A percentile compares a stretch with the other conserved stretches of the same genome.
Evolutionary conservation across 306 rosid species (phyloP).

Genomic region (Lablab purpureus): DNA sequence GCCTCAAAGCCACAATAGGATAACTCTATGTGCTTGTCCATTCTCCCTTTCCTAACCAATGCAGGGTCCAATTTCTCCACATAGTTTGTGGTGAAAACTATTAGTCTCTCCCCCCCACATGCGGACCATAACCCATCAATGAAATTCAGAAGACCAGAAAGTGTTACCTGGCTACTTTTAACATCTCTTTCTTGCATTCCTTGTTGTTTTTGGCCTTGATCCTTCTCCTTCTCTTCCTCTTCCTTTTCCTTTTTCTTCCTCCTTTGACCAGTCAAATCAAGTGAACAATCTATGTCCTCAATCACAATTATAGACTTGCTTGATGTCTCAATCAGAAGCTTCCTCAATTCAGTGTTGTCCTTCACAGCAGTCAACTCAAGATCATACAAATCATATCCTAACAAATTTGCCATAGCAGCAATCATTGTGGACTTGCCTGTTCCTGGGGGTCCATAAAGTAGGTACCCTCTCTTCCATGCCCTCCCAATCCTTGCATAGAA

Average conservation of each 20-base stretch:
- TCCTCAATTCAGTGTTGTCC: conserved; percentile 72
- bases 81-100: conserved; percentile 84
- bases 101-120: conserved; percentile 72
- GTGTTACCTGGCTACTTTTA: conserved; percentile 62
- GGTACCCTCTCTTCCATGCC: conserved; percentile 87
- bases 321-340: conserved; percentile 69
- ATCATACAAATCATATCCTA: conserved; percentile 79
- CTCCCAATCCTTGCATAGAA: conserved; percentile 70
- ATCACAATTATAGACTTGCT: conserved; percentile 75
- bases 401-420: conserved; percentile 79
- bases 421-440: conserved; percentile 88
- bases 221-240: conserved; percentile 46
- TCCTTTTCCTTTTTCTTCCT: conserved; percentile 54
- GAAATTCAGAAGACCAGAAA: conserved; percentile 80
- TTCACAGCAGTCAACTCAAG: conserved; percentile 72
- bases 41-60: conserved; percentile 81
- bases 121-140: conserved; percentile 93
- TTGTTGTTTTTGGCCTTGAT: conserved; percentile 41
- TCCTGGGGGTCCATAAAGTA: conserved; percentile 85
- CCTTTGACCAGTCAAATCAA: conserved; percentile 73
- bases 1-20: conserved; percentile 74
- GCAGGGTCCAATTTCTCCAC: conserved; percentile 89
- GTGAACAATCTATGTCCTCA: conserved; percentile 84
- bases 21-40: conserved; percentile 84
- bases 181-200: conserved; percentile 49